Percentiles rank a stretch among this genome's conserved stretches.
These are phyloP conservation scores for Bipolaris gigantea DNA, from an alignment of 2,329 filamentous ascomycete species.

Conservation along the genomic window DNA sequence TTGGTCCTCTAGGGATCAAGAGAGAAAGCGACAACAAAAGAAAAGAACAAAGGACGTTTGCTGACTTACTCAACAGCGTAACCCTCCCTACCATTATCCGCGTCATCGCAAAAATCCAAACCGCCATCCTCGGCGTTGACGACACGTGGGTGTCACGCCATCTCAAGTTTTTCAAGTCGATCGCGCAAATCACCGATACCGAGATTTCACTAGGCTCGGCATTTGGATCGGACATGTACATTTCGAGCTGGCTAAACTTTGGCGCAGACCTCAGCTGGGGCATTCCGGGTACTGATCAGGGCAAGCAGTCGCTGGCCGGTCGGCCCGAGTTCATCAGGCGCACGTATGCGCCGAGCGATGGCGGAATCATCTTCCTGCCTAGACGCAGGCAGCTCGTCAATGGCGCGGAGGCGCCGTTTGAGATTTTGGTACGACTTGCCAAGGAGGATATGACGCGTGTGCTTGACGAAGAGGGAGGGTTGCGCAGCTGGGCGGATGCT, in stretches of 20 bases:
- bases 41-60: no score
- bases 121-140: slow-evolving; percentile 33
- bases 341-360: slow-evolving; percentile 35
- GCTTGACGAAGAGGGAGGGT: slow-evolving; percentile 32
- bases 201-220: slow-evolving; percentile 33
- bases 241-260: slow-evolving; percentile 43
- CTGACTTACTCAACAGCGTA: slow-evolving; percentile 24
- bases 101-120: slow-evolving; percentile 32
- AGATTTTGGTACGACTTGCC: slow-evolving; percentile 40
- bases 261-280: slow-evolving; percentile 38
- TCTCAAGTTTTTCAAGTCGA: slow-evolving; percentile 35
- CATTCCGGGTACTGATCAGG: slow-evolving; percentile 39
- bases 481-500: slow-evolving; percentile 34
- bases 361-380: slow-evolving; percentile 42
- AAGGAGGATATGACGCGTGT: slow-evolving; percentile 39
- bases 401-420: slow-evolving; percentile 37
- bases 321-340: slow-evolving; percentile 41
- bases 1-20: slow-evolving; percentile 1
- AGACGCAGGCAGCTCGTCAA: slow-evolving; percentile 27
- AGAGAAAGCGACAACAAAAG: neutral
- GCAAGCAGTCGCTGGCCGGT: slow-evolving; percentile 26
- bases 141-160: slow-evolving; percentile 37
- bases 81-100: slow-evolving; percentile 33
- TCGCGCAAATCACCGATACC: slow-evolving; percentile 34
- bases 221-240: slow-evolving; percentile 40